Conservation (phyloP, 306 rosid genomes). For the Luffa acutangula region DNA sequence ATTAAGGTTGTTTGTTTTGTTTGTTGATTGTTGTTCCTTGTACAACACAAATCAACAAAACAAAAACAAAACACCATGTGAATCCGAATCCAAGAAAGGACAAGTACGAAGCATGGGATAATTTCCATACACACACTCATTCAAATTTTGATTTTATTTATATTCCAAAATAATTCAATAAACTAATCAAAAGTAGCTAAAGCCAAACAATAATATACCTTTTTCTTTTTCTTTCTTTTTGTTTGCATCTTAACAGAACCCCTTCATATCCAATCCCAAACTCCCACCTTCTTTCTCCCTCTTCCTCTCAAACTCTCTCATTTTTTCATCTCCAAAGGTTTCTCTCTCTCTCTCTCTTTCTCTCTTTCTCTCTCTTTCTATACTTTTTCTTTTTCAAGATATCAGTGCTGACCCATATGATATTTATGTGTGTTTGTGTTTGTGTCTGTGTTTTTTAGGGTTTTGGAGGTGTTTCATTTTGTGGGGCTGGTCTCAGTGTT, state of each 20-base stretch:
- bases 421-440: background rate
- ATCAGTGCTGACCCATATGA: background rate
- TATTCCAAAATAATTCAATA: background rate
- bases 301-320: background rate
- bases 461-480: background rate
- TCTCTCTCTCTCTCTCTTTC: conserved; percentile 8
- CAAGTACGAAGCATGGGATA: conserved; percentile 78
- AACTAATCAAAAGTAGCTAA: conserved; percentile 33
- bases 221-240: conserved; percentile 33
- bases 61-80: conserved; percentile 23
- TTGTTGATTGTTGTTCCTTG: background rate
- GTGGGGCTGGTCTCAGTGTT: conserved; percentile 8
- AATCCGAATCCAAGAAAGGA: conserved; percentile 46
- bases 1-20: background rate
- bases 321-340: conserved; percentile 25
- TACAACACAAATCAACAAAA: background rate
- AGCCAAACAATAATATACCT: conserved; percentile 18
- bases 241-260: conserved; percentile 62
- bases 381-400: background rate
- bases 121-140: conserved; percentile 9
- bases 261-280: conserved; percentile 46
- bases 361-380: background rate
- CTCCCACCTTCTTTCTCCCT: conserved; percentile 16
- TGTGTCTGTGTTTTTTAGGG: background rate
- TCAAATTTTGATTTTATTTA: conserved; percentile 2